Evolutionary conservation across 768 basidiomycete species (phyloP).

Genomic region (Russula emetica): DNA sequence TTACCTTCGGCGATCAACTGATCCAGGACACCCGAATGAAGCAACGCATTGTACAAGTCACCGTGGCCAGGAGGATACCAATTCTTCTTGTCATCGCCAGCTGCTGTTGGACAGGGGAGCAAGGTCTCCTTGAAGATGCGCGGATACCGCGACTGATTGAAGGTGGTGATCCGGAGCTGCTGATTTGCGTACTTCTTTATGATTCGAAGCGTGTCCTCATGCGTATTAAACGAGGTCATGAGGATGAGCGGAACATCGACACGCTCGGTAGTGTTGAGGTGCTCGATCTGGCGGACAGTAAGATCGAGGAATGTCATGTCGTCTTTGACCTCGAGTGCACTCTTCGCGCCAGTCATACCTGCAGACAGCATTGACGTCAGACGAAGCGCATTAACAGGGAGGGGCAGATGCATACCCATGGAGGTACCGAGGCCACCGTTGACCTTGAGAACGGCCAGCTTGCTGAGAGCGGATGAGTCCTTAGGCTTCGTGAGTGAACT

Average conservation of each 20-base stretch:
- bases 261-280: conserved; percentile 56
- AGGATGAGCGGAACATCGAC: conserved; percentile 74
- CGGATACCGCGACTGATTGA: conserved; percentile 73
- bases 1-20: conserved; percentile 66
- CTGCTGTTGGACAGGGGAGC: conserved; percentile 55
- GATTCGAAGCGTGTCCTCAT: conserved; percentile 71
- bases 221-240: conserved; percentile 81
- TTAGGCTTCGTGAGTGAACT: conserved; percentile 43
- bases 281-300: conserved; percentile 62
- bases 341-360: conserved; percentile 62
- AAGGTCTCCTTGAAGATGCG: conserved; percentile 67
- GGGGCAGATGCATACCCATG: conserved; percentile 40
- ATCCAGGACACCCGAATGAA: conserved; percentile 70
- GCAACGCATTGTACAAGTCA: conserved; percentile 67
- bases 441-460: conserved; percentile 73
- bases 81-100: conserved; percentile 57
- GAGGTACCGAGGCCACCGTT: conserved; percentile 73
- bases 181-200: conserved; percentile 80
- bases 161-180: conserved; percentile 66
- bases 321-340: conserved; percentile 71
- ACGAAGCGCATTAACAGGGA: background rate
- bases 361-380: conserved; percentile 8
- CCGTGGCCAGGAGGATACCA: conserved; percentile 81
- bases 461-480: conserved; percentile 52
- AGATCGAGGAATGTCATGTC: conserved; percentile 68